Percentiles rank a stretch among this genome's conserved stretches.
Evolutionary conservation across 345 rosid genomes (phyloP).

Genomic region (Boechera stricta): DNA sequence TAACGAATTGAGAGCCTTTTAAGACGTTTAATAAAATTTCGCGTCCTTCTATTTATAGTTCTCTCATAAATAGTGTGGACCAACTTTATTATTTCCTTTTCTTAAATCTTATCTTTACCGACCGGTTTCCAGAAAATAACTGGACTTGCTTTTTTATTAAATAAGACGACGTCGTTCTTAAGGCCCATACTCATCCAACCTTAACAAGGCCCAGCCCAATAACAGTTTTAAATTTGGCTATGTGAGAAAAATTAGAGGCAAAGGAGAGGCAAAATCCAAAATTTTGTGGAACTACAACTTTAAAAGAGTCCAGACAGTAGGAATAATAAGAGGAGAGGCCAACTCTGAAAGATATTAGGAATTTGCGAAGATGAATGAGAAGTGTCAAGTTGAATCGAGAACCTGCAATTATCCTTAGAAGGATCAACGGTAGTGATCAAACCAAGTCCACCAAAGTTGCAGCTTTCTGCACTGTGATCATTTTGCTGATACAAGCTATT

Average conservation of each 20-base stretch:
- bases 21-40: not conserved
- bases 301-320: not conserved
- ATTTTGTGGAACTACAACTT: constrained; percentile 21
- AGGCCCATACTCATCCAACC: constrained; percentile 8
- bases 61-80: not conserved
- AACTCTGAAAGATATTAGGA: constrained; percentile 11
- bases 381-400: constrained; percentile 58
- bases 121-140: constrained; percentile 9
- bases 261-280: constrained; percentile 6
- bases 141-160: not conserved
- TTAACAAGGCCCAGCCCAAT: constrained; percentile 14
- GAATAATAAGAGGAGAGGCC: constrained; percentile 34
- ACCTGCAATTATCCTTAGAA: constrained; percentile 65
- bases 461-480: constrained; percentile 74
- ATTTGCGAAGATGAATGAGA: constrained; percentile 50
- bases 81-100: not conserved
- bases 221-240: constrained; percentile 2
- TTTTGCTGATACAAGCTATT: constrained; percentile 89
- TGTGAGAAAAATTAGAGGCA: not conserved
- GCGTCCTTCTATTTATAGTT: constrained; percentile 19
- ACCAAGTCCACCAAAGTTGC: constrained; percentile 84
- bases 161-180: not conserved
- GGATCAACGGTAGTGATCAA: constrained; percentile 90
- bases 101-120: constrained; percentile 29
- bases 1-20: constrained; percentile 15